These are phyloP conservation scores for Yueomyces sinensis DNA, from an alignment of 805 yeast species.

Conservation along the genomic window DNA sequence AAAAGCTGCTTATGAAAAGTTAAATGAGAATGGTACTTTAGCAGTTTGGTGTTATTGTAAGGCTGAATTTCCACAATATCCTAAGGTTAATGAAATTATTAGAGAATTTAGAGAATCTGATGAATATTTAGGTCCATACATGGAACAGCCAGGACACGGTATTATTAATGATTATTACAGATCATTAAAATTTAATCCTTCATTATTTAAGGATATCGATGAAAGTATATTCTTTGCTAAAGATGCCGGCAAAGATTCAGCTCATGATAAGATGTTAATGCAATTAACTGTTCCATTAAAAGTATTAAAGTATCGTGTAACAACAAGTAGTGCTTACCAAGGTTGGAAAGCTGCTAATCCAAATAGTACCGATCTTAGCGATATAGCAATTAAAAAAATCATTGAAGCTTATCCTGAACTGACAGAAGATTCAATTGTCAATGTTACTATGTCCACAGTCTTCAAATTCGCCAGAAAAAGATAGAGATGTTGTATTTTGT, in stretches of 20 bases:
- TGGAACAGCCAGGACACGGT: constrained; percentile 70
- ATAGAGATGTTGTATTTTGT: too few relatives aligned
- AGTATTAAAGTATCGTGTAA: background rate
- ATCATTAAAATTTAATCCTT: background rate
- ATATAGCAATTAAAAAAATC: background rate
- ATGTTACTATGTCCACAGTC: too few relatives aligned
- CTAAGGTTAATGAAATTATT: background rate
- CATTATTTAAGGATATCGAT: background rate
- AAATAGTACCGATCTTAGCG: background rate
- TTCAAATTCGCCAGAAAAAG: background rate
- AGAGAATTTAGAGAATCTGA: background rate
- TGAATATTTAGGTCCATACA: constrained; percentile 30
- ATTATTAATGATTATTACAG: too few relatives aligned
- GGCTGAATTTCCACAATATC: background rate
- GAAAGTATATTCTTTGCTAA: background rate
- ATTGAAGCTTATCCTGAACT: background rate
- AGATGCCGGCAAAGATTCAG: background rate
- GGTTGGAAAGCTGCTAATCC: background rate
- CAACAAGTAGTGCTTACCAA: background rate
- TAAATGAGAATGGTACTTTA: constrained; percentile 52
- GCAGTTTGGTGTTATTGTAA: constrained; percentile 58
- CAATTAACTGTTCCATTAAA: background rate
- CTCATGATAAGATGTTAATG: background rate
- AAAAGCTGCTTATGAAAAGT: constrained; percentile 32
- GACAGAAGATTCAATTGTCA: background rate